A percentile compares a stretch with the other conserved stretches of the same genome.
Evolutionary conservation across 495 filamentous ascomycete genomes (phyloP).

Genomic region (Annulohypoxylon stygium): DNA sequence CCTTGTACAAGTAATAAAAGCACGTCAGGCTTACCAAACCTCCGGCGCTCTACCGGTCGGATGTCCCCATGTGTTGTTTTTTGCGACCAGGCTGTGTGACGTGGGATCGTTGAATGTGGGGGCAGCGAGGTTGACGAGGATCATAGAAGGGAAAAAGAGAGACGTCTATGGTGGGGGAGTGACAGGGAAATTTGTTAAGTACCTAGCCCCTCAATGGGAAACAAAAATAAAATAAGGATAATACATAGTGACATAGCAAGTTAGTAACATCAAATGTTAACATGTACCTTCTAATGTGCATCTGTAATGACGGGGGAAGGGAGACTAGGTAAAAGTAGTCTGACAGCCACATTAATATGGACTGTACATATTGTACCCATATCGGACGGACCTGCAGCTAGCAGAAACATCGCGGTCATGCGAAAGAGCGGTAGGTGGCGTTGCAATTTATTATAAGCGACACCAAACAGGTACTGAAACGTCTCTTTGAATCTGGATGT

Average conservation of each 20-base stretch:
- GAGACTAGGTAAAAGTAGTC: constrained; percentile 2
- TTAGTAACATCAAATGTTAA: background rate
- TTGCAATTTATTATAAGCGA: constrained; percentile 37
- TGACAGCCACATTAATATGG: constrained; percentile 31
- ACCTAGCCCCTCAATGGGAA: constrained; percentile 32
- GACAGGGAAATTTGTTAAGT: constrained; percentile 25
- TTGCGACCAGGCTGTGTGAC: constrained; percentile 40
- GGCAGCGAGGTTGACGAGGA: constrained; percentile 28
- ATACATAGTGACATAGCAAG: background rate
- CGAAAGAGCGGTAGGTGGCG: constrained; percentile 42
- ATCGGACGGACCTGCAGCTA: constrained; percentile 30
- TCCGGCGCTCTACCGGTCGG: constrained; percentile 40
- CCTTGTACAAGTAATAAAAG: constrained; percentile 30
- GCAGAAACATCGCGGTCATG: constrained; percentile 28
- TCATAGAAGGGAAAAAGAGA: constrained; percentile 36
- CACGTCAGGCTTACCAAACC: constrained; percentile 35
- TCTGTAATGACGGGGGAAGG: constrained; percentile 13
- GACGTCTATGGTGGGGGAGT: constrained; percentile 35
- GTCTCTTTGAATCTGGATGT: constrained; percentile 44
- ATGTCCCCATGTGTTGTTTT: constrained; percentile 28
- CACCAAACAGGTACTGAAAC: constrained; percentile 42
- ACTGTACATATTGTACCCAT: constrained; percentile 24
- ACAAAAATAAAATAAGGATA: constrained; percentile 38
- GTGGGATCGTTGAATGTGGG: constrained; percentile 45
- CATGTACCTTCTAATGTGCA: background rate